These are phyloP conservation scores for Plasmodium gonderi DNA, from an alignment of 169 alveolate genomes.

Conservation along the genomic window DNA sequence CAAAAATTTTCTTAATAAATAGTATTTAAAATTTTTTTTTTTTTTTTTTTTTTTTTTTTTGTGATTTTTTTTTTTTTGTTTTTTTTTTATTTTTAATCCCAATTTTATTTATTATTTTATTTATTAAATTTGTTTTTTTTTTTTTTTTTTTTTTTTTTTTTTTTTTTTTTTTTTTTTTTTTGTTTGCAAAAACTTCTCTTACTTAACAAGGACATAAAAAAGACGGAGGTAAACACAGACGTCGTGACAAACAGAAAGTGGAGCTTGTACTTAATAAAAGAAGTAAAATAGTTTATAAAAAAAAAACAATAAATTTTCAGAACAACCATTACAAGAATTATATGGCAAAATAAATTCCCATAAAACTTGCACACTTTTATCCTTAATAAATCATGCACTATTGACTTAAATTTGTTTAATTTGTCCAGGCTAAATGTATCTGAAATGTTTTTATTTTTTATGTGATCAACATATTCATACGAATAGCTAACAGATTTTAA, in stretches of 20 bases:
- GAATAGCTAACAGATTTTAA: constrained; percentile 18
- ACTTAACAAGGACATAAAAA: constrained; percentile 29
- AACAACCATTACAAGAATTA: constrained; percentile 12
- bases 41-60: no score
- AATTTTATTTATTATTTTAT: not conserved
- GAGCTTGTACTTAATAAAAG: constrained; percentile 37
- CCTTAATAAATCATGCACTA: constrained; percentile 11
- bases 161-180: not conserved
- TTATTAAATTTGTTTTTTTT: not conserved
- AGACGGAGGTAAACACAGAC: constrained; percentile 10
- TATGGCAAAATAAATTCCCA: constrained; percentile 33
- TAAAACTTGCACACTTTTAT: constrained; percentile 30
- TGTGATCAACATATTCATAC: constrained; percentile 41
- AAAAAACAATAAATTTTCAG: constrained; percentile 28
- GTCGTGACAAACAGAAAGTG: constrained; percentile 24
- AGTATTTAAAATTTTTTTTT: no score
- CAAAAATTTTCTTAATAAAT: no score
- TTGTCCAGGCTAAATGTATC: constrained; percentile 1
- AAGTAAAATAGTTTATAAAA: constrained; percentile 6
- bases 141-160: constrained; percentile 15
- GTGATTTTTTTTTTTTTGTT: no score
- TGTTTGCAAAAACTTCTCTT: not conserved
- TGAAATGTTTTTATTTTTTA: constrained; percentile 25
- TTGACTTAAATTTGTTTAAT: constrained; percentile 3
- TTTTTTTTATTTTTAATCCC: not conserved